Conservation (phyloP, 768 basidiomycete genomes). For the Lentinula edodes region DNA sequence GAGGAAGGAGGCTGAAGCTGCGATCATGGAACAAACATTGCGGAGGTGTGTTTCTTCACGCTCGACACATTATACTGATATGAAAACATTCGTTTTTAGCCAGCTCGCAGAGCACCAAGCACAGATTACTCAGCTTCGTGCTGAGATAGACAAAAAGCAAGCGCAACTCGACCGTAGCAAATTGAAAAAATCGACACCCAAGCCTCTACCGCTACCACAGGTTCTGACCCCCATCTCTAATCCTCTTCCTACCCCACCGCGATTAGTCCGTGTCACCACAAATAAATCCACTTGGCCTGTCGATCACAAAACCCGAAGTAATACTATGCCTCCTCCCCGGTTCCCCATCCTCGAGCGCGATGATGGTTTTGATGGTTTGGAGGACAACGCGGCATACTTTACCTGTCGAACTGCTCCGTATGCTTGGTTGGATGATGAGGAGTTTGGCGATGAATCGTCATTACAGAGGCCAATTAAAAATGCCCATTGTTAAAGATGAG, state of each 20-base stretch:
- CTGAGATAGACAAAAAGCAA: conserved; percentile 1
- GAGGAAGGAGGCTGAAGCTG: conserved; percentile 1
- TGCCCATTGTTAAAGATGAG: background rate
- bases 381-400: background rate
- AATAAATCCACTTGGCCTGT: background rate
- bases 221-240: background rate
- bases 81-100: background rate
- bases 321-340: background rate
- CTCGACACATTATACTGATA: background rate
- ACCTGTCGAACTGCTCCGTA: conserved; percentile 1
- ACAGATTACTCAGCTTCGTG: background rate
- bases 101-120: conserved; percentile 1
- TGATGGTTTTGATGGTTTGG: background rate
- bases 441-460: background rate
- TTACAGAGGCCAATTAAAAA: background rate
- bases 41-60: background rate
- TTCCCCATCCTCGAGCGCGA: background rate
- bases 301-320: background rate
- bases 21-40: conserved; percentile 2
- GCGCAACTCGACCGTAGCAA: background rate
- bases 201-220: background rate
- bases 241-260: conserved; percentile 4
- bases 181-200: background rate
- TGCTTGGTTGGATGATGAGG: background rate
- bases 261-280: background rate